These are phyloP conservation scores for Proliferodiscus dingleyae DNA, from an alignment of 2,329 filamentous ascomycete species.

Conservation along the genomic window DNA sequence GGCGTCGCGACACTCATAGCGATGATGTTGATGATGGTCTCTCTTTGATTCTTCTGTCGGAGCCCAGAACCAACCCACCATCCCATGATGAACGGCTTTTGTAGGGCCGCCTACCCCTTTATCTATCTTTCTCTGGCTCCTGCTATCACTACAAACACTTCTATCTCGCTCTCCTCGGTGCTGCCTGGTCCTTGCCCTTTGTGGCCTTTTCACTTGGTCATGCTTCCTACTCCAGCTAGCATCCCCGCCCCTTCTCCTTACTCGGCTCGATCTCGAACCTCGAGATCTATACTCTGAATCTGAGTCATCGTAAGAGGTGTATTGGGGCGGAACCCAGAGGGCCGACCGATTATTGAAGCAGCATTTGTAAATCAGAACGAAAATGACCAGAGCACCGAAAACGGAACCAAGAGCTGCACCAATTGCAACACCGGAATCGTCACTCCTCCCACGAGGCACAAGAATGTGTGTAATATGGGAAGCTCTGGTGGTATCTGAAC, in stretches of 20 bases:
- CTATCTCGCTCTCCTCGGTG: background rate
- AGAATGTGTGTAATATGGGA: background rate
- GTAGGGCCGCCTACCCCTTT: background rate
- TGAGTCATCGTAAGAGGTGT: constrained; percentile 1
- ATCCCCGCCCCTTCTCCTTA: constrained; percentile 1
- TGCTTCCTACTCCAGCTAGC: background rate
- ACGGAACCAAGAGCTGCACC: constrained; percentile 19
- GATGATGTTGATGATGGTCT: too few species aligned
- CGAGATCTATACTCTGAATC: constrained; percentile 7
- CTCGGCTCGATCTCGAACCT: background rate
- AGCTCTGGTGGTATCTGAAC: background rate
- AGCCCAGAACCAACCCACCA: background rate
- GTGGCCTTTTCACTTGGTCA: constrained; percentile 6
- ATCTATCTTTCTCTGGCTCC: background rate
- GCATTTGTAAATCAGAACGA: constrained; percentile 33
- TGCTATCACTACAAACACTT: background rate
- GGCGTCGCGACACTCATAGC: background rate
- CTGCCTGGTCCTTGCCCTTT: constrained; percentile 1
- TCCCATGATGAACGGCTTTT: background rate
- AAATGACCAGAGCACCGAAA: constrained; percentile 30
- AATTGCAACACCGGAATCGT: constrained; percentile 13
- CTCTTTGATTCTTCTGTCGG: background rate
- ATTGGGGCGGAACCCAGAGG: background rate
- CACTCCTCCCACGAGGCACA: background rate
- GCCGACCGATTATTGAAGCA: background rate